Evolutionary conservation across 306 rosid species (phyloP), one percentile per base, ranked within the genome.

Genomic region (Vigna unguiculata): DNA sequence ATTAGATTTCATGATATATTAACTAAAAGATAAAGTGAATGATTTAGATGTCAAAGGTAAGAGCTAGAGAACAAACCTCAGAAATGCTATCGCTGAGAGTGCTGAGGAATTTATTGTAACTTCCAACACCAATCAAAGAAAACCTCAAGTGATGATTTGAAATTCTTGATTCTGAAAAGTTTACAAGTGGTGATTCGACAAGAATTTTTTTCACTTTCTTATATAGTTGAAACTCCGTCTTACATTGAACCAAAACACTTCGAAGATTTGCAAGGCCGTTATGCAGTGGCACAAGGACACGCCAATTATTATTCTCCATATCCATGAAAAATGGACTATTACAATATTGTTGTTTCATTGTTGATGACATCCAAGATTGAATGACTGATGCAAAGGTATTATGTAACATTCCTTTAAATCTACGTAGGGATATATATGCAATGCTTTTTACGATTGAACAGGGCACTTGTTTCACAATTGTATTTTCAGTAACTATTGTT

Each of bases 401-500:
- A 19, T 10, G 46, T 2, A 82, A 21, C 2, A 38, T 43, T 41
- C 84, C 78, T 78, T 73, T 65, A 43, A 30, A 61, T 34, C 87
- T 82, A 64, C 77, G n/a, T 5, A 86, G 13, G 47, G 73, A 68
- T n/a, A 86, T 40, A 49, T n/a, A 13, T 58, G 48, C 34, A 22
- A 84, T 81, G 9, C 72, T 61, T 28, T 48, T 58, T 40, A 32
- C 38, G 15, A 82, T 60, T 14, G 69, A 79, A 5, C 2, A 19
- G 24, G 87, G 89, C 0, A 78, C 20, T 28, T 28, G 4, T 48
- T 54, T 69, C 36, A 85, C 66, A 20, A 76, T 19, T 15, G 81
- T 80, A 13, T 85, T n/a, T n/a, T 87, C 81, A 0, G 83, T 84
- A 2, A 9, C 22, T 6, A 87, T 63, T 21, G 62, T 81, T 11